A percentile compares a stretch with the other conserved stretches of the same genome.
Evolutionary conservation across 495 filamentous ascomycete species (phyloP).

Genomic region (Penicillium tannophilum): DNA sequence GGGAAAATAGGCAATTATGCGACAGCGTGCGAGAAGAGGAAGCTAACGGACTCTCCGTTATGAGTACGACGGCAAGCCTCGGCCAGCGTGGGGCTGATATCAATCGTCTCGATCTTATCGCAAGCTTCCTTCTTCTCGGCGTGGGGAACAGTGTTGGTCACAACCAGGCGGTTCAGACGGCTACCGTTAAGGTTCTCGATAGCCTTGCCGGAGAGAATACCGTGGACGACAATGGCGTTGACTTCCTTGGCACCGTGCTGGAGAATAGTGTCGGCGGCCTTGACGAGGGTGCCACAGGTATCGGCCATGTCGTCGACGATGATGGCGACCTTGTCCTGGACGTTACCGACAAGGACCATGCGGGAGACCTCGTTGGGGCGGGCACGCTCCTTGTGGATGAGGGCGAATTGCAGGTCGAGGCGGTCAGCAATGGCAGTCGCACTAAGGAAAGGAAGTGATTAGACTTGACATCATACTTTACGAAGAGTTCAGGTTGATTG

Average conservation of each 20-base stretch:
- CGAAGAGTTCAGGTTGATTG: constrained; percentile 6
- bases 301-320: constrained; percentile 87
- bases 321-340: constrained; percentile 65
- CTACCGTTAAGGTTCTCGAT: constrained; percentile 89
- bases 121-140: constrained; percentile 74
- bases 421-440: constrained; percentile 96
- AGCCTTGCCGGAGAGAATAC: constrained; percentile 88
- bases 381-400: constrained; percentile 98
- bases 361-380: constrained; percentile 93
- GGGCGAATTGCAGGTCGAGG: constrained; percentile 91
- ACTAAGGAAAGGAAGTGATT: constrained; percentile 34
- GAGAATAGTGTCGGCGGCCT: constrained; percentile 90
- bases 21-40: constrained; percentile 87
- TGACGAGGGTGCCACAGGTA: constrained; percentile 91
- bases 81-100: constrained; percentile 84
- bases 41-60: constrained; percentile 92
- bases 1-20: constrained; percentile 29
- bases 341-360: constrained; percentile 81
- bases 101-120: constrained; percentile 82
- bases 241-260: constrained; percentile 85
- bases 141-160: constrained; percentile 97
- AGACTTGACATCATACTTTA: background rate
- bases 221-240: constrained; percentile 94
- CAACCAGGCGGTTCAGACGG: constrained; percentile 73
- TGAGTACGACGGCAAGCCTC: constrained; percentile 80